Percentiles rank a stretch among this genome's conserved stretches.
phyloP scores from a whole-genome alignment of 2,329 filamentous ascomycete species.

The Neonectria hederae region DNA sequence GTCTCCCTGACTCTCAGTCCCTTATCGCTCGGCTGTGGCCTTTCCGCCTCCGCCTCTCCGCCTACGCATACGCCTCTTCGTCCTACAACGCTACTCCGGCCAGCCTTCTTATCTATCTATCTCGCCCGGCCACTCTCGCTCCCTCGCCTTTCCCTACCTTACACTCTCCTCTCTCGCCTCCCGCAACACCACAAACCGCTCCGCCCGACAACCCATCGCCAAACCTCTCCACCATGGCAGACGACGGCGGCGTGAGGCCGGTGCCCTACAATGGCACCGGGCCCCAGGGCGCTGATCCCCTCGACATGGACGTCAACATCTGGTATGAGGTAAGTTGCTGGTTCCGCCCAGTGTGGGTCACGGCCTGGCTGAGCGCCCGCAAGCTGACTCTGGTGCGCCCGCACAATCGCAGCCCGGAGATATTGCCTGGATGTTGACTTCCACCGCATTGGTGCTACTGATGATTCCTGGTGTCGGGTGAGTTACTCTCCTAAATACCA shows the following conservation, averaged over 20 bases:
- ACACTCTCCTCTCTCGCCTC: constrained; percentile 1
- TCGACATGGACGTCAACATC: constrained; percentile 76
- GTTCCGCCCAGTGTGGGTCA: constrained; percentile 24
- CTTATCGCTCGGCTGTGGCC: constrained; percentile 22
- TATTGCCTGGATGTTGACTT: constrained; percentile 84
- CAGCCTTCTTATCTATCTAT: not conserved
- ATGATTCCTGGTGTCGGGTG: constrained; percentile 92
- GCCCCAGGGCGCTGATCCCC: constrained; percentile 73
- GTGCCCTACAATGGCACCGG: constrained; percentile 72
- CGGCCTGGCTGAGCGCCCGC: constrained; percentile 31
- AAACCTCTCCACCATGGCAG: constrained; percentile 34
- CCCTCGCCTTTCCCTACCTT: constrained; percentile 5
- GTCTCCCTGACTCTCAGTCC: constrained; percentile 3
- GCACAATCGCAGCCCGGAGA: constrained; percentile 71
- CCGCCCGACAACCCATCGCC: constrained; percentile 5
- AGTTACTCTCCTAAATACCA: constrained; percentile 39
- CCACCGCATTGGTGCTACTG: constrained; percentile 84
- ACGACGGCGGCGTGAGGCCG: constrained; percentile 57
- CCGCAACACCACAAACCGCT: constrained; percentile 9
- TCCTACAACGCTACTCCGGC: constrained; percentile 6
- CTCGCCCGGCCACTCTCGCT: constrained; percentile 1
- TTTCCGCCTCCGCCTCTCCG: constrained; percentile 9
- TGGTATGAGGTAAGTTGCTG: constrained; percentile 73
- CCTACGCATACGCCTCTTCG: constrained; percentile 2
- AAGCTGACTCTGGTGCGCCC: constrained; percentile 44